phyloP scores from a whole-genome alignment of 2,329 filamentous ascomycete species.

The Nemania diffusa region DNA sequence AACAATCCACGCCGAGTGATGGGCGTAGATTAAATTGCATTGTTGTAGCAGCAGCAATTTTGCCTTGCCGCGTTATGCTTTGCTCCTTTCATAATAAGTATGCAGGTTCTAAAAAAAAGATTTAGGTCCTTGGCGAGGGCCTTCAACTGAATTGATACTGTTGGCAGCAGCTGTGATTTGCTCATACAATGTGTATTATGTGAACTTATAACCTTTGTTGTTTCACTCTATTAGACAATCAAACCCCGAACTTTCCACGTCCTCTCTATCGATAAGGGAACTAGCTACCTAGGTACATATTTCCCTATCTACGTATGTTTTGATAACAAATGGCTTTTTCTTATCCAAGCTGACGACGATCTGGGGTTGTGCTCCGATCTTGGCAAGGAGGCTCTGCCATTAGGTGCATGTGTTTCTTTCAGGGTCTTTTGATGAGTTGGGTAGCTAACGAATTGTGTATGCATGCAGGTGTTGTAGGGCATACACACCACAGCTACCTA shows the following conservation, averaged over 20 bases:
- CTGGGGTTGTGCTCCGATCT: conserved; percentile 24
- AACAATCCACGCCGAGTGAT: conserved; percentile 3
- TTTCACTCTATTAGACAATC: background rate
- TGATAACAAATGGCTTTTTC: background rate
- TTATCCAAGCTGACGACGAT: conserved; percentile 16
- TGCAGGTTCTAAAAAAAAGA: conserved; percentile 9
- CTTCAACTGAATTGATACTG: background rate
- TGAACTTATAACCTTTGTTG: no score
- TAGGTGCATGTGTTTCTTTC: conserved; percentile 34
- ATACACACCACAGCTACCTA: background rate
- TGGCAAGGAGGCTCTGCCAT: conserved; percentile 38
- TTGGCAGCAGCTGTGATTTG: background rate
- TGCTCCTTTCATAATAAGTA: background rate
- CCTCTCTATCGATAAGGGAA: background rate
- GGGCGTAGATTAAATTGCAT: conserved; percentile 14
- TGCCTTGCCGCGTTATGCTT: conserved; percentile 29
- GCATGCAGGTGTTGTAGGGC: background rate
- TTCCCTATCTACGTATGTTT: background rate
- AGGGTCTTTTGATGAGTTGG: conserved; percentile 11
- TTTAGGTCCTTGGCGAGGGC: background rate
- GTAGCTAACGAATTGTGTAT: background rate
- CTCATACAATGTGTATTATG: background rate
- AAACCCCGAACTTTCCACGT: background rate
- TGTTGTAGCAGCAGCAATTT: conserved; percentile 10
- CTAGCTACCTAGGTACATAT: background rate